Evolutionary conservation across 106 monocot genomes (phyloP).

Genomic region (Allium cepa): DNA sequence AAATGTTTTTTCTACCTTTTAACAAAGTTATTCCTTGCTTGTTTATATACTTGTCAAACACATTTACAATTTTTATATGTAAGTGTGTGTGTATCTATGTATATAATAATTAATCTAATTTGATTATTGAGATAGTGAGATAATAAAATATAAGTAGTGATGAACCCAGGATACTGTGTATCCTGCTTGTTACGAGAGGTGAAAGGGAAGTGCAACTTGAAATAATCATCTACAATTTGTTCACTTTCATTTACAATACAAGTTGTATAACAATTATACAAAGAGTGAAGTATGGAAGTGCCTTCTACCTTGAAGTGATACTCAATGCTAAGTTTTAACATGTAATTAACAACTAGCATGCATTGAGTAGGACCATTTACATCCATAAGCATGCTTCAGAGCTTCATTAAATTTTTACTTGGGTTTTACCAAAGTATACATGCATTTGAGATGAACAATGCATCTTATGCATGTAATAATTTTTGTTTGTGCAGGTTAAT

Average conservation of each 20-base stretch:
- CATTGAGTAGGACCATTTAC: not conserved
- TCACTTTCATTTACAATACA: not conserved
- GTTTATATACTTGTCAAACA: no score
- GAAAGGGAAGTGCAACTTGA: slow-evolving; percentile 5
- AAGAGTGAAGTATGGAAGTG: not conserved
- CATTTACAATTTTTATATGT: no score
- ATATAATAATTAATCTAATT: no score
- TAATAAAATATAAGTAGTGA: no score
- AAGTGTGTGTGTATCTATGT: no score
- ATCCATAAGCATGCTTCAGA: slow-evolving; percentile 1
- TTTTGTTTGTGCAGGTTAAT: no score
- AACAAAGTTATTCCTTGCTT: no score
- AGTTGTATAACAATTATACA: not conserved
- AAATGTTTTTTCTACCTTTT: no score
- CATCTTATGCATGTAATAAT: no score
- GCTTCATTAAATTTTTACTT: slow-evolving; percentile 2
- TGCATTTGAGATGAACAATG: not conserved
- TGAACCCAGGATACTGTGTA: not conserved
- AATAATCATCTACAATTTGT: not conserved
- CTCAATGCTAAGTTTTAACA: slow-evolving; percentile 19
- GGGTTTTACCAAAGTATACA: not conserved
- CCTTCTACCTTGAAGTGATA: slow-evolving; percentile 23
- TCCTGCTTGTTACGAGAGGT: slow-evolving; percentile 6
- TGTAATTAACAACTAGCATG: slow-evolving; percentile 9
- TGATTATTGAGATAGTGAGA: no score